Evolutionary conservation across 2,329 filamentous ascomycete species (phyloP).

Genomic region (Neofusicoccum sp.): DNA sequence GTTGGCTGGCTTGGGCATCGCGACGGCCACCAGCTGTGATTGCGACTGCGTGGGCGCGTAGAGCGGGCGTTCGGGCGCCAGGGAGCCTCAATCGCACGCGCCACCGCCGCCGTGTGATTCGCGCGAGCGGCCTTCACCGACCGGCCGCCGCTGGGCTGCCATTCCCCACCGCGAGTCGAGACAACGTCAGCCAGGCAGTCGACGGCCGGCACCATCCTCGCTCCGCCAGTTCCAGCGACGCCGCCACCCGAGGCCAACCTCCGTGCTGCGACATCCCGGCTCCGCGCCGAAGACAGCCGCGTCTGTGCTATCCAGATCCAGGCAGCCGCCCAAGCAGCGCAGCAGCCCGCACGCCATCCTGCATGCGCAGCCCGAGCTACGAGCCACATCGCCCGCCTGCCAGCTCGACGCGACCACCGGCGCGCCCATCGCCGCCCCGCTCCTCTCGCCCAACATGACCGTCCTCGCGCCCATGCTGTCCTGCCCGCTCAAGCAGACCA

Average conservation of each 20-base stretch:
- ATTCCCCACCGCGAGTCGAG: not conserved
- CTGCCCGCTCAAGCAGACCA: slow-evolving; percentile 86
- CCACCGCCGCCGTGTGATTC: not conserved
- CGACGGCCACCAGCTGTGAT: not conserved
- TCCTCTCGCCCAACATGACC: slow-evolving; percentile 27
- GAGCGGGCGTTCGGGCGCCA: not conserved
- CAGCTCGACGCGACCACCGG: slow-evolving; percentile 1
- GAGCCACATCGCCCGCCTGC: not conserved
- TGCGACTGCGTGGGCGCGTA: slow-evolving; percentile 14
- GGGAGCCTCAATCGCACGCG: slow-evolving; percentile 14
- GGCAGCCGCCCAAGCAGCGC: not conserved
- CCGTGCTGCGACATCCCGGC: not conserved
- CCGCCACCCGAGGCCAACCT: not conserved
- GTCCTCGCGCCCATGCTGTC: slow-evolving; percentile 89
- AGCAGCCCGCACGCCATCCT: not conserved
- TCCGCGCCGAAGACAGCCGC: not conserved
- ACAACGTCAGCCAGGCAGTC: slow-evolving; percentile 3
- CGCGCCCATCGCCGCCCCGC: slow-evolving; percentile 8
- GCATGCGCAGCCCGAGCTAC: slow-evolving; percentile 1
- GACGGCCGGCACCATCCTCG: not conserved
- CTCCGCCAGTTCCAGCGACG: not conserved
- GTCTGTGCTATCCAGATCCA: too few species aligned
- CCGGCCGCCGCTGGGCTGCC: not conserved
- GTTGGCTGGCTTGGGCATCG: slow-evolving; percentile 6
- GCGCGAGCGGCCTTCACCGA: slow-evolving; percentile 1